phyloP scores from a whole-genome alignment of 306 rosid genomes.

The Gleditsia sinensis region DNA sequence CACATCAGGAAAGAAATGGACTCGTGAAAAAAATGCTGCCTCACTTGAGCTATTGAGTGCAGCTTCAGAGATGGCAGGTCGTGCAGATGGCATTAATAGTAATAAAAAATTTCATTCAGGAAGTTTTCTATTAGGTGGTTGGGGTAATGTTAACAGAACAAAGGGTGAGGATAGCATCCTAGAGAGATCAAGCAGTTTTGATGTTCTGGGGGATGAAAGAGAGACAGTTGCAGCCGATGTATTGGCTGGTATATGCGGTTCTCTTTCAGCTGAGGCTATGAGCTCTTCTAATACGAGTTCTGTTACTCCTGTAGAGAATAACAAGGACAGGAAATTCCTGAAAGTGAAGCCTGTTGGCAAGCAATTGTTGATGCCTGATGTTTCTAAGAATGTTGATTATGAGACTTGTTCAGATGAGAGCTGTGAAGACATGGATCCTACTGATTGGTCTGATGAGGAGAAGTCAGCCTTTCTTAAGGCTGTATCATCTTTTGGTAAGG shows the following conservation, averaged over 20 bases:
- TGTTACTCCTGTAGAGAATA: constrained; percentile 61
- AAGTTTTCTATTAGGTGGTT: constrained; percentile 53
- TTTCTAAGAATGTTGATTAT: constrained; percentile 55
- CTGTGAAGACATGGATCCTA: constrained; percentile 82
- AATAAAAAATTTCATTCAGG: constrained; percentile 49
- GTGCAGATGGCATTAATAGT: constrained; percentile 51
- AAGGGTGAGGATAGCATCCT: constrained; percentile 39
- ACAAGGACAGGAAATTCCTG: constrained; percentile 53
- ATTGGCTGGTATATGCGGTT: constrained; percentile 87
- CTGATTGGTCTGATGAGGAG: constrained; percentile 91
- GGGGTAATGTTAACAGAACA: constrained; percentile 42
- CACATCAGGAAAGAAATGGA: constrained; percentile 76
- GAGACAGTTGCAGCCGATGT: constrained; percentile 93
- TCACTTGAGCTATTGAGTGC: constrained; percentile 88
- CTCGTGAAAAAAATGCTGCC: constrained; percentile 62
- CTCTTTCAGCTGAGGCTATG: constrained; percentile 84
- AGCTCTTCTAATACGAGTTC: constrained; percentile 83
- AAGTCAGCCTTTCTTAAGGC: constrained; percentile 80
- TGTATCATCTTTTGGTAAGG: constrained; percentile 80
- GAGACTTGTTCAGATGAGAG: constrained; percentile 95
- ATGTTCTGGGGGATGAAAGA: constrained; percentile 64
- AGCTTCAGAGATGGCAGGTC: constrained; percentile 74
- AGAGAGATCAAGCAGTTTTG: constrained; percentile 58
- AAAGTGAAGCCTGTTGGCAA: constrained; percentile 46
- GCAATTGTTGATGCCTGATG: constrained; percentile 48